Base-by-base conservation (phyloP, 768 basidiomycete genomes). In the Lenzites betulinus region DNA sequence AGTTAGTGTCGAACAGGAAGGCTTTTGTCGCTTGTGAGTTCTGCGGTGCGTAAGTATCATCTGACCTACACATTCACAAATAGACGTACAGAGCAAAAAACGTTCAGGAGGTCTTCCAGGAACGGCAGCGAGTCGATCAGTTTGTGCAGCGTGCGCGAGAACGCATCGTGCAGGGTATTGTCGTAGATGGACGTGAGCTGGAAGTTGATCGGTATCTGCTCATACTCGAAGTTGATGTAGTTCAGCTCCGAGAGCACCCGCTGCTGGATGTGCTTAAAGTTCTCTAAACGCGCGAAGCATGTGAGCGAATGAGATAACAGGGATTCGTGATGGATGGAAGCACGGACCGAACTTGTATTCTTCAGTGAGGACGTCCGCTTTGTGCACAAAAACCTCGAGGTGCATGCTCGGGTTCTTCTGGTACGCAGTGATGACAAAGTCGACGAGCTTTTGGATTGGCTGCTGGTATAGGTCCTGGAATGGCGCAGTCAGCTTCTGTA, bases 111-210 rank as follows among this genome's bases (percentile, higher is more conserved):
- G 49, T 89, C 89, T 72, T 98, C 95, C 5, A 97, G 79, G 69
- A 88, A 91, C 1, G 91, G 91, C 35, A 96, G 76, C 12, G 91
- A 88, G 62, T 90, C 89, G 58, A 95, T 86, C 35, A 95, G 79
- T 66, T 90, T 92, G 71, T 96, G 93, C 22, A 97, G 75, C 42
- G 95, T 91, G 44, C 85, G 85, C 6, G 94, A 95, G 75, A 97
- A 93, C 0, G 95, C 94, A 67, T 96, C 93, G 70, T 92, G 90
- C 26, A 96, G 79, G 2, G 93, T 88, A 65, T 95, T 91, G 71
- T 98, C 94, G 69, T 95, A 93, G 23, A 97, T 90, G 0, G 92
- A 94, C 2, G 96, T 98, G 56, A 98, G 81, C 73, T 95, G 85
- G 69, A 95, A 96, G 68, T 91, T 92, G 63, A 95, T 81, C 15